Conservation (phyloP, 2,329 filamentous ascomycete genomes). For the Alternaria gansuensis region DNA sequence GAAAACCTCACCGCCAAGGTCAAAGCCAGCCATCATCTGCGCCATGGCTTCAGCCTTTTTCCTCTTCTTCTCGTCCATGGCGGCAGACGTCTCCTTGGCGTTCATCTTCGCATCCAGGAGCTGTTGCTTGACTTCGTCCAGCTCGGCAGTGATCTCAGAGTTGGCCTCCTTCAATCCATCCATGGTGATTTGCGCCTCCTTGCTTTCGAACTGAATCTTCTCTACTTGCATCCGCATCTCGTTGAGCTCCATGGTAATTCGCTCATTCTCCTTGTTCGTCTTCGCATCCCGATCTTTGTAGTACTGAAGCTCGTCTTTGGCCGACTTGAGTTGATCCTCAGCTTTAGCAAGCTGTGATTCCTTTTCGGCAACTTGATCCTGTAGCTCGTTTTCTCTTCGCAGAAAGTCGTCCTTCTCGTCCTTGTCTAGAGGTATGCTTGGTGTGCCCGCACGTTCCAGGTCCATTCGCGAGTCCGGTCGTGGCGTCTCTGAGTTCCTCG, state of each 20-base stretch:
- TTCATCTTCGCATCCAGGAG: constrained; percentile 96
- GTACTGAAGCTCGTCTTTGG: constrained; percentile 83
- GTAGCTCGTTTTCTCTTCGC: constrained; percentile 92
- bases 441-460: constrained; percentile 81
- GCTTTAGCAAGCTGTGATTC: constrained; percentile 81
- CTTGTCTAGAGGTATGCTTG: constrained; percentile 87
- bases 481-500: constrained; percentile 51
- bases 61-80: constrained; percentile 96
- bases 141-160: constrained; percentile 84
- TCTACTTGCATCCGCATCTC: constrained; percentile 97
- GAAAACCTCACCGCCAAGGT: constrained; percentile 90
- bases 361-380: constrained; percentile 94
- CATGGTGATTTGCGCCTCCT: constrained; percentile 97
- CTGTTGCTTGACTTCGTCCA: constrained; percentile 96
- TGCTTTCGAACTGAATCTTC: constrained; percentile 93
- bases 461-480: constrained; percentile 73
- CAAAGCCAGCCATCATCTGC: constrained; percentile 99
- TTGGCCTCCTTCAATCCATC: constrained; percentile 97
- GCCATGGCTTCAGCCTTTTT: constrained; percentile 99
- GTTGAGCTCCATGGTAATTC: constrained; percentile 83
- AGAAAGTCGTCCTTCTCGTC: constrained; percentile 97
- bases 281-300: constrained; percentile 87
- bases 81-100: constrained; percentile 89
- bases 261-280: constrained; percentile 89
- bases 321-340: constrained; percentile 82